A percentile compares a stretch with the other conserved stretches of the same genome.
Conservation (phyloP, 768 basidiomycete genomes). For the Tulasnella calospora region DNA sequence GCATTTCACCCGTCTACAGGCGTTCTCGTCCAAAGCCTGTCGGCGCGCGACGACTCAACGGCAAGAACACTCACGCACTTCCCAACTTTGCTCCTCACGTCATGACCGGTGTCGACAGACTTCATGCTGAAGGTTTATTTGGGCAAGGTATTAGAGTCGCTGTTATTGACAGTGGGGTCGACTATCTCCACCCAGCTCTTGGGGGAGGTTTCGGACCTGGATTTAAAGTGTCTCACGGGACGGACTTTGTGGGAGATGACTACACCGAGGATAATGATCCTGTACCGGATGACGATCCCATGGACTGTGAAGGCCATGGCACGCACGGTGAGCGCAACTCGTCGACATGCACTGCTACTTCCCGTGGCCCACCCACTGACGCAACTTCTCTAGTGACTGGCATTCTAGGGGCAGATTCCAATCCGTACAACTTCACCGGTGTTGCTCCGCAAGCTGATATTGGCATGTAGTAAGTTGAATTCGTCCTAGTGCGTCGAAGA, state of each 20-base stretch:
- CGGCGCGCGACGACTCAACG: neutral
- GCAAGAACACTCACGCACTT: neutral
- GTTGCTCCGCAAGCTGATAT: constrained; percentile 60
- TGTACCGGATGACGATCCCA: constrained; percentile 15
- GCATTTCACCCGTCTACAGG: neutral
- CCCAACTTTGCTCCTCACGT: constrained; percentile 14
- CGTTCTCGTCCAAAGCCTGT: constrained; percentile 8
- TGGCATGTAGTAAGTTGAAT: constrained; percentile 26
- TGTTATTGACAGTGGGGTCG: constrained; percentile 11
- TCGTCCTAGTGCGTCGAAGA: neutral
- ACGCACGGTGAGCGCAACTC: constrained; percentile 39
- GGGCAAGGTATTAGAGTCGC: constrained; percentile 23
- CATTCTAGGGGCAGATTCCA: neutral
- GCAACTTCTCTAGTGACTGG: neutral
- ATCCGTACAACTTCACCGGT: constrained; percentile 58
- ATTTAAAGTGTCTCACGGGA: constrained; percentile 25
- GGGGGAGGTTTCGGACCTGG: constrained; percentile 25
- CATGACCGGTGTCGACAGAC: constrained; percentile 24
- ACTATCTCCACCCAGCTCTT: constrained; percentile 25
- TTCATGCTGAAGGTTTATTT: constrained; percentile 16
- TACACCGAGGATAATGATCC: constrained; percentile 20
- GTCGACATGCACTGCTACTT: neutral
- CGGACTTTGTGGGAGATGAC: constrained; percentile 26
- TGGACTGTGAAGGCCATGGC: constrained; percentile 34
- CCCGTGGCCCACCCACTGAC: too few relatives aligned